Evolutionary conservation across 179 eudicot genomes (phyloP).

Genomic region (Patellifolia procumbens): DNA sequence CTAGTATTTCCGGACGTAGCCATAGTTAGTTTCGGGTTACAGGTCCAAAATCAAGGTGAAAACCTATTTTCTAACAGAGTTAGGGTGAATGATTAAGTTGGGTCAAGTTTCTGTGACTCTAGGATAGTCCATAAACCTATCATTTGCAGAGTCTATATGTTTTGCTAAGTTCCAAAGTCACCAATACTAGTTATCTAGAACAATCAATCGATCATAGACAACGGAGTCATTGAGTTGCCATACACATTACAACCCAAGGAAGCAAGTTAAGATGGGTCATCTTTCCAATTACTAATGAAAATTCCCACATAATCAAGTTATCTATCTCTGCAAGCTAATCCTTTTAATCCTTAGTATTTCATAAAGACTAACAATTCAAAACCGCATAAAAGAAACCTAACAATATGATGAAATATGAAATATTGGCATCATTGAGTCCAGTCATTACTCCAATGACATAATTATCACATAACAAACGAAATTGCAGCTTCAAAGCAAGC

Average conservation of each 20-base stretch:
- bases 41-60: not conserved
- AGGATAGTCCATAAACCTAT: not conserved
- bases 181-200: not conserved
- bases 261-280: not conserved
- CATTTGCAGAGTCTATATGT: not conserved
- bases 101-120: not conserved
- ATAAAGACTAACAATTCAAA: not conserved
- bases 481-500: not conserved
- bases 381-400: not conserved
- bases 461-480: not conserved
- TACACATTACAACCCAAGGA: too few species aligned
- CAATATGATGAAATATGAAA: not conserved
- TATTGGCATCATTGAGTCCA: not conserved
- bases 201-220: not conserved
- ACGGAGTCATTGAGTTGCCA: not conserved
- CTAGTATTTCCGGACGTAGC: not conserved
- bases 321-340: not conserved
- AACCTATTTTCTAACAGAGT: not conserved
- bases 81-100: not conserved
- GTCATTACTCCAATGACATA: not conserved
- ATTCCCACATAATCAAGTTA: not conserved
- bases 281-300: not conserved
- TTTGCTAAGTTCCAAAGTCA: slow-evolving; percentile 2
- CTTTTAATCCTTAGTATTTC: not conserved
- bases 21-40: not conserved